Evolutionary conservation across 768 basidiomycete genomes (phyloP).

Genomic region (Lactarius akahatsu): DNA sequence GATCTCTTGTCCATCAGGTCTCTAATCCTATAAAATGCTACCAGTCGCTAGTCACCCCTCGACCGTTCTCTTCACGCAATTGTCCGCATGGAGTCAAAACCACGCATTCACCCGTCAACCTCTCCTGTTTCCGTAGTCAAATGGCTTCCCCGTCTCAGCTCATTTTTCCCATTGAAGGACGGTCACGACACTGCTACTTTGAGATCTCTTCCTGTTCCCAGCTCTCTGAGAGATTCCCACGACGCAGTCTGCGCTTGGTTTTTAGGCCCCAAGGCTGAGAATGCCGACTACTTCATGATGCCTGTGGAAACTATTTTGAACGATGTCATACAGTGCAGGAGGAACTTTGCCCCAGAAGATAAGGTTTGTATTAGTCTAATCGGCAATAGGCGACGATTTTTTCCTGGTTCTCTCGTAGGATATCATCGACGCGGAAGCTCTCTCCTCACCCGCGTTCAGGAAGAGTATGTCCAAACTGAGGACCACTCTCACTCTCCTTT

Average conservation of each 20-base stretch:
- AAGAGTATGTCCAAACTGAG: conserved; percentile 31
- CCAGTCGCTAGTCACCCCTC: not conserved
- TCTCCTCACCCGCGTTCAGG: conserved; percentile 30
- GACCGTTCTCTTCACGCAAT: not conserved
- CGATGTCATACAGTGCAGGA: conserved; percentile 31
- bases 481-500: conserved; percentile 28
- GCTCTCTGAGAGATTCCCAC: conserved; percentile 24
- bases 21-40: conserved; percentile 7
- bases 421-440: conserved; percentile 30
- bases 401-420: conserved; percentile 19
- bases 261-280: conserved; percentile 43
- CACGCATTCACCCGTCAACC: not conserved
- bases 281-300: conserved; percentile 34
- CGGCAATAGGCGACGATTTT: too few species aligned
- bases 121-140: conserved; percentile 3
- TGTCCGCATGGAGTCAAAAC: conserved; percentile 3
- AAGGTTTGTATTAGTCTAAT: conserved; percentile 26
- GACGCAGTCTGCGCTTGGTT: conserved; percentile 41
- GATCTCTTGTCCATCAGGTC: not conserved
- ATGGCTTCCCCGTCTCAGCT: conserved; percentile 15
- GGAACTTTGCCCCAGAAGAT: conserved; percentile 37
- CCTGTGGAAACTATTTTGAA: conserved; percentile 34
- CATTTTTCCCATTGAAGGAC: not conserved
- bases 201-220: not conserved
- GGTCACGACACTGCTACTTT: not conserved